These are phyloP conservation scores for sweet orange (Citrus sinensis) DNA, from an alignment of 345 rosid genomes.

Conservation along the genomic window DVS_A1.0 CM039162.1:22056001-22056500, in stretches of 20 bases:
- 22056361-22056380: too few relatives aligned
- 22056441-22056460: too few relatives aligned
- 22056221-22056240: not conserved
- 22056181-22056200: not conserved
- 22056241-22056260: not conserved
- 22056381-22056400: not conserved
- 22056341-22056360: not conserved
- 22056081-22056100: too few relatives aligned
- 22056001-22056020: slow-evolving; percentile 60
- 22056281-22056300: too few relatives aligned
- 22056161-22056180: not conserved
- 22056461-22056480: not conserved
- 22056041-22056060: not conserved
- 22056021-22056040: too few relatives aligned
- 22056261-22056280: too few relatives aligned
- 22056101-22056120: too few relatives aligned
- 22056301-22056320: not conserved
- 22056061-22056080: not conserved
- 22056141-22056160: slow-evolving; percentile 19
- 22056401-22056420: not conserved
- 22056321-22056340: too few relatives aligned
- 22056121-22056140: slow-evolving; percentile 14
- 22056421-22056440: not conserved
- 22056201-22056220: not conserved
- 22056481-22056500: not conserved